Evolutionary conservation across 1,139 yeast species (phyloP), one percentile per base, ranked within the genome.

Genomic region (Chernovozyma sophiae-reginae): DNA sequence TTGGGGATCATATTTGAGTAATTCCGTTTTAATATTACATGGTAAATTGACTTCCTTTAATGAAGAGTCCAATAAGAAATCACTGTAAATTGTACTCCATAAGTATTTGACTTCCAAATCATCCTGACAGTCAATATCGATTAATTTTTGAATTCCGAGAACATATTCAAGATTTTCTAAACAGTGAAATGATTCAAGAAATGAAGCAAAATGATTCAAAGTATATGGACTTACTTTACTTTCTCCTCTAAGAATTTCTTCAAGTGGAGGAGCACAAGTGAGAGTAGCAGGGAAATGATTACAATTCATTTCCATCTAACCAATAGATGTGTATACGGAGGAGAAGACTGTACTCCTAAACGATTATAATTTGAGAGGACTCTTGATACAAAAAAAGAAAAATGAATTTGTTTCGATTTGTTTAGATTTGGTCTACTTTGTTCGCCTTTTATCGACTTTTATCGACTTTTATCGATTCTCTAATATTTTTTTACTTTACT

Each of bases 1-100:
- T 8, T 25, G 17, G 6, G 40, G 40, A 4, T 34, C 16, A 13
- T 16, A 17, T 30, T 27, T 24, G n/a, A 33, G 23, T 17, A 43
- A 25, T 23, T 34, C 43, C 8, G 28, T 43, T 34, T 49, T 54
- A 25, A 56, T 43, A 16, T 39, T 42, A 36, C 53, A 52, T 1
- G 70, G 66, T 8, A 65, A 41, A 39, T 66, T 66, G 42, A 66
- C 55, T 42, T 66, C 72, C 40, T 56, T 58, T n/a, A 50, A 43
- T 2, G 64, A 51, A 33, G 62, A 60, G 7, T 51, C 51, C 22
- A 51, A 46, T 16, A 66, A 38, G 42, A 61, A 66, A 20, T 43
- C 43, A 25, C 48, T 43, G 38, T 55, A 52, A 6, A 66, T 56
- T 18, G 39, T 40, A 19, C 44, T 38, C 72, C 72, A 66, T 26